Conservation (phyloP, 2,329 filamentous ascomycete species). For the Pseudogymnoascus sp. region DNA sequence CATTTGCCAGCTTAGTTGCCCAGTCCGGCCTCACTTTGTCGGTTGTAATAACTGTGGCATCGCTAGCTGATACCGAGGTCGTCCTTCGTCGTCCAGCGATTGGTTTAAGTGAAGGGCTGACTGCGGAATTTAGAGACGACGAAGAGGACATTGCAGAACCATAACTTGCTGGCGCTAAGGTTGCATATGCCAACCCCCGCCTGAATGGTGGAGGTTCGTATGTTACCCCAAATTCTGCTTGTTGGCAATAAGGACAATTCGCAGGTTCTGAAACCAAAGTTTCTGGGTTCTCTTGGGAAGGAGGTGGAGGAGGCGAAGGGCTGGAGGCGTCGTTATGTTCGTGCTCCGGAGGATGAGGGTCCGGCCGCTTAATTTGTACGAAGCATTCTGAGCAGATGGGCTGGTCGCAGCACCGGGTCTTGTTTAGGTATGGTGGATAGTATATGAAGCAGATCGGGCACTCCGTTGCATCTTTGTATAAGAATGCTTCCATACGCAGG, state of each 20-base stretch:
- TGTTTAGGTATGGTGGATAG: conserved; percentile 90
- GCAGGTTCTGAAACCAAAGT: conserved; percentile 85
- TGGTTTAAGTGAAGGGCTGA: conserved; percentile 17
- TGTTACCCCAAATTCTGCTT: conserved; percentile 91
- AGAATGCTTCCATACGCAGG: conserved; percentile 82
- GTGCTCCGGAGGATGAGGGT: conserved; percentile 83
- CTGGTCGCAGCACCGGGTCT: conserved; percentile 90
- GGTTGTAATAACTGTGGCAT: conserved; percentile 81
- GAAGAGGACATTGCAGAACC: conserved; percentile 78
- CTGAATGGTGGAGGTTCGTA: conserved; percentile 86
- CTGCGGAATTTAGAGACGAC: conserved; percentile 60
- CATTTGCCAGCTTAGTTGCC: conserved; percentile 79
- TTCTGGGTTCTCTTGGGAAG: conserved; percentile 35
- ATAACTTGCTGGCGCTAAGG: conserved; percentile 40
- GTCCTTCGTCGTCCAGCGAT: conserved; percentile 44
- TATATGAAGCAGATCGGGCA: conserved; percentile 96
- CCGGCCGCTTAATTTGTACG: conserved; percentile 92
- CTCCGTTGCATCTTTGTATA: conserved; percentile 85
- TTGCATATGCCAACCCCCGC: conserved; percentile 65
- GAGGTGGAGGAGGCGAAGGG: conserved; percentile 35
- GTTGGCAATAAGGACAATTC: conserved; percentile 88
- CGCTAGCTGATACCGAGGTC: conserved; percentile 69
- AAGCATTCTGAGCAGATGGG: conserved; percentile 97
- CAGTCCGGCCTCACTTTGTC: conserved; percentile 91
- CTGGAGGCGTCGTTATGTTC: conserved; percentile 25